Evolutionary conservation across 768 basidiomycete genomes (phyloP), one percentile per base, ranked within the genome.

Genomic region (Mycena latifolia): DNA sequence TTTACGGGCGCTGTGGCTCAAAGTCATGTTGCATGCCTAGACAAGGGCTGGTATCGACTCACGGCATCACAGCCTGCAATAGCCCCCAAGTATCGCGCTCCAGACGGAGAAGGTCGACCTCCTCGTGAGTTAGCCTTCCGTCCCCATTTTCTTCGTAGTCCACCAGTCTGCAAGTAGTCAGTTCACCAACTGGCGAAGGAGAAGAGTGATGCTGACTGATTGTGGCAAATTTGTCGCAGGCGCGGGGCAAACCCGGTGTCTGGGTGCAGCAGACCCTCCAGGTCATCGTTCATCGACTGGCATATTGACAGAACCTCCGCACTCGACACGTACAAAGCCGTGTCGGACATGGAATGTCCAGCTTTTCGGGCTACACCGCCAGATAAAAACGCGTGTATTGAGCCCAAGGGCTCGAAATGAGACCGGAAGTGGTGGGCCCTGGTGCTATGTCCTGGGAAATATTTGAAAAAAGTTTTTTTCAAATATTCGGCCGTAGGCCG

Each of bases 31-130:
- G 50, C 22, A 55, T 22, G 46, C 25, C 14, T 27, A 33, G 43
- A 43, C 48, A 15, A 50, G 48, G 20, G 56, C 71, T 17, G 52
- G 33, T 28, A 46, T 28, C 24, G 9, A 87, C 90, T 72, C 74
- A 92, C 89, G 92, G 88, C 85, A 90, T 86, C 50, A 96, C 80
- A 3, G 89, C 88, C 74, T 95, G 93, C 2, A 95, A 75, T 3
- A 96, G 82, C 0, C 84, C 85, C 94, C 94, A 96, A 0, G 94
- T 94, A 75, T 91, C 90, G 50, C 88, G 84, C 74, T 96, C 94
- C 75, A 95, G 81, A 12, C 86, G 82, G 57, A 94, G 76, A 1
- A 88, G 79, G 27, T 91, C 89, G 0, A 90, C 69, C 70, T 92
- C 90, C 28, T 87, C 84, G 41, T 73, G 78, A 20, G 83, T 78